These are phyloP conservation scores for Podila epigama DNA, from an alignment of 192 early-diverging fungal genomes.

Conservation along the genomic window DNA sequence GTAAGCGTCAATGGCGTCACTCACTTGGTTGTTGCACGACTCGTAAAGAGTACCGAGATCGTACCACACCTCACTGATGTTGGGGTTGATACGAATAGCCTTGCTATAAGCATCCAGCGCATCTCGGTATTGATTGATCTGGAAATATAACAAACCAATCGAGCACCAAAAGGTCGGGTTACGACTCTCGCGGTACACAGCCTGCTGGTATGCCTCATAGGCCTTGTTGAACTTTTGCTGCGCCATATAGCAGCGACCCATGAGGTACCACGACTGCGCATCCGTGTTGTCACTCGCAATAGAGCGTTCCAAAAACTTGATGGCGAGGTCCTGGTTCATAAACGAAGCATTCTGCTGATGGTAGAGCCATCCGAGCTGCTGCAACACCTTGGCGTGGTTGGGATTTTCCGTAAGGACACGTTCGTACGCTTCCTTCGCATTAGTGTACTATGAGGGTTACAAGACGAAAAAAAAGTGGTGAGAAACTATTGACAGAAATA, in stretches of 20 bases:
- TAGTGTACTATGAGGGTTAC: constrained; percentile 48
- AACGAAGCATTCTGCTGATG: constrained; percentile 86
- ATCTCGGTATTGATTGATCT: constrained; percentile 95
- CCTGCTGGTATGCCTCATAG: constrained; percentile 98
- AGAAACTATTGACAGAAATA: not conserved
- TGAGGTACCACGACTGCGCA: constrained; percentile 93
- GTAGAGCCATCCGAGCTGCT: constrained; percentile 98
- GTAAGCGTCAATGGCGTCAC: constrained; percentile 97
- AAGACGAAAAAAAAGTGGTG: not conserved
- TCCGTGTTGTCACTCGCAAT: constrained; percentile 86
- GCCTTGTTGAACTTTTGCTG: constrained; percentile 94
- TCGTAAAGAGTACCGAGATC: constrained; percentile 97
- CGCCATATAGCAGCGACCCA: constrained; percentile 97
- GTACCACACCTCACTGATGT: constrained; percentile 98
- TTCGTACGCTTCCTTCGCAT: constrained; percentile 93
- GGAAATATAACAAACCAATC: constrained; percentile 97
- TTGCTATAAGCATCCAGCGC: constrained; percentile 97
- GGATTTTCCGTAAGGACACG: constrained; percentile 87
- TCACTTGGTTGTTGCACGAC: constrained; percentile 96
- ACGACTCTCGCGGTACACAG: constrained; percentile 90
- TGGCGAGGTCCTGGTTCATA: constrained; percentile 84
- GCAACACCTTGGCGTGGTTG: constrained; percentile 93
- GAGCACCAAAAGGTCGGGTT: constrained; percentile 99
- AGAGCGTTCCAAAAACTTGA: constrained; percentile 82
- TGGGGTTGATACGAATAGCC: constrained; percentile 92